A percentile compares a stretch with the other conserved stretches of the same genome.
These are phyloP conservation scores for Tuber aestivum DNA, from an alignment of 495 filamentous ascomycete species.

Conservation along the genomic window DNA sequence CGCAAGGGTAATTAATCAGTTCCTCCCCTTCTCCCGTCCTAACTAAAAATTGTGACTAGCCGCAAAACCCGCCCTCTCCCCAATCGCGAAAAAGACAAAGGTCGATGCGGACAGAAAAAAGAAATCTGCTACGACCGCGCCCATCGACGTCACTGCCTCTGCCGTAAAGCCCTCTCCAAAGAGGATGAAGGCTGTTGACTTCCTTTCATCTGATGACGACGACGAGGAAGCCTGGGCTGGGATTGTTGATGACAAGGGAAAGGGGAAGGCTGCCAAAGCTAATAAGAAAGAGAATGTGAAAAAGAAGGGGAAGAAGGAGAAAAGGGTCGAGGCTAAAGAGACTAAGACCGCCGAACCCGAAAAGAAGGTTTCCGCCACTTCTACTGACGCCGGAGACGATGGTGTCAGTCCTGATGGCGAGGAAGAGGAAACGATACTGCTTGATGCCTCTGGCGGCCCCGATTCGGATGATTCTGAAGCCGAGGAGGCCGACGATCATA, in stretches of 20 bases:
- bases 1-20: constrained; percentile 57
- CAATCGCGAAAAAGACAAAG: constrained; percentile 56
- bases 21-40: constrained; percentile 7
- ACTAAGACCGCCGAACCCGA: constrained; percentile 5
- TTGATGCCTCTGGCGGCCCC: constrained; percentile 27
- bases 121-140: constrained; percentile 14
- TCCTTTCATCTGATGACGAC: constrained; percentile 35
- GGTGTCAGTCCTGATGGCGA: constrained; percentile 43
- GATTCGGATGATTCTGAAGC: constrained; percentile 42
- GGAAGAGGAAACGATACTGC: constrained; percentile 29
- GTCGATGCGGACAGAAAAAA: constrained; percentile 45
- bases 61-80: constrained; percentile 49
- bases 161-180: constrained; percentile 18
- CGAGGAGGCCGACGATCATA: constrained; percentile 60
- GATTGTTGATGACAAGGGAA: constrained; percentile 19
- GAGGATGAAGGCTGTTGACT: constrained; percentile 36
- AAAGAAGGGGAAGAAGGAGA: constrained; percentile 11
- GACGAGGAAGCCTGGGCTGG: constrained; percentile 36
- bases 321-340: constrained; percentile 22
- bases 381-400: constrained; percentile 45
- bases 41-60: constrained; percentile 44
- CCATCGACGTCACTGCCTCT: constrained; percentile 4
- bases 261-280: constrained; percentile 25
- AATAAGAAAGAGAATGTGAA: constrained; percentile 13
- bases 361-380: constrained; percentile 39